Percentiles rank a stretch among this genome's conserved stretches.
Conservation (phyloP, 176 grass and related monocot species). For the Pontederia paniculata region DNA sequence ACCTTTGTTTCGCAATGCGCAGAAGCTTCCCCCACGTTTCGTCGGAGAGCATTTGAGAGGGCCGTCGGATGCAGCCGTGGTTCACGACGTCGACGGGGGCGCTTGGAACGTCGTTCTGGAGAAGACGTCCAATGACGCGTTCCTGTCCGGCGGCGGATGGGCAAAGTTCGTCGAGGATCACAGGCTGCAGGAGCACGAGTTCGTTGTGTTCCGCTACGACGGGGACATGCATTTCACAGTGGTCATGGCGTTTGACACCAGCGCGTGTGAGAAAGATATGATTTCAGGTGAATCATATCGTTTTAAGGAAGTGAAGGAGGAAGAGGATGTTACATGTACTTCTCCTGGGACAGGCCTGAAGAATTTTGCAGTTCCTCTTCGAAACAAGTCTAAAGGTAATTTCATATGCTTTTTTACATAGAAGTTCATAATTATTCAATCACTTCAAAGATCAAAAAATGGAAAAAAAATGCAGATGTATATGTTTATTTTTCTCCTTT, state of each 20-base stretch:
- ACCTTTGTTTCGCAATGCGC: slow-evolving; percentile 1
- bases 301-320: no score
- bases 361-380: no score
- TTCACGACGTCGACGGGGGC: slow-evolving; percentile 56
- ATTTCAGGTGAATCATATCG: neutral
- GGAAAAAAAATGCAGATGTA: no score
- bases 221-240: slow-evolving; percentile 39
- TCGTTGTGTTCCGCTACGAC: slow-evolving; percentile 53
- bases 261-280: slow-evolving; percentile 42
- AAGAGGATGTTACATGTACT: no score
- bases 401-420: no score
- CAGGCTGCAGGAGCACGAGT: slow-evolving; percentile 38
- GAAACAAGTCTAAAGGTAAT: no score
- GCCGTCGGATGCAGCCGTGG: slow-evolving; percentile 29
- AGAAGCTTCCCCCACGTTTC: slow-evolving; percentile 82
- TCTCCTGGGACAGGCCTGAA: no score
- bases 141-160: slow-evolving; percentile 68
- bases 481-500: no score
- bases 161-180: slow-evolving; percentile 53
- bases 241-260: slow-evolving; percentile 42
- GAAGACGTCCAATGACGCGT: slow-evolving; percentile 34
- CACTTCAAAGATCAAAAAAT: no score
- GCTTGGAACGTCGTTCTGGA: slow-evolving; percentile 50
- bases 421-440: no score
- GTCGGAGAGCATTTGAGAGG: slow-evolving; percentile 52